Percentiles rank a stretch among this genome's conserved stretches.
These are phyloP conservation scores for Penicillium sp. DNA, from an alignment of 2,329 filamentous ascomycete species.

Conservation along the genomic window DNA sequence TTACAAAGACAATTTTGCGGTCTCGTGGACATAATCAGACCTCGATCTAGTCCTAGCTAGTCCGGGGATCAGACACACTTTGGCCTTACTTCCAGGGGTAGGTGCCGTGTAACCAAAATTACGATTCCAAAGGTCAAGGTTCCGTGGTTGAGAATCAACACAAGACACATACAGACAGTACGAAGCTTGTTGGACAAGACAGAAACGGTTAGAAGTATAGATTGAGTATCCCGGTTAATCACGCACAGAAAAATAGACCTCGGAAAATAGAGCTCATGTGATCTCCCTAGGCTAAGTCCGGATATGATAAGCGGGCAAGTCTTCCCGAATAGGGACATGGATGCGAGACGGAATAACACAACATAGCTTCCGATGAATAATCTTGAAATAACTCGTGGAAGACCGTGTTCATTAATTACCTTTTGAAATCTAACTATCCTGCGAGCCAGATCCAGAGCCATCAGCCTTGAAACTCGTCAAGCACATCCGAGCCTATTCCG, in stretches of 20 bases:
- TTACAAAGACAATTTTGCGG: neutral
- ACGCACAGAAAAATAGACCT: no score
- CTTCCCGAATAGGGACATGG: neutral
- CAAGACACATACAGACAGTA: neutral
- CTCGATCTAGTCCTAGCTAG: neutral
- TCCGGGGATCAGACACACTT: neutral
- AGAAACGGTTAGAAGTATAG: no score
- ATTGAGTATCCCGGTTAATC: no score
- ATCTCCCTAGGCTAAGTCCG: neutral
- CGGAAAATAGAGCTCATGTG: neutral
- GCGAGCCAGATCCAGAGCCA: no score
- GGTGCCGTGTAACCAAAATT: neutral
- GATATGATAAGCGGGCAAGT: neutral
- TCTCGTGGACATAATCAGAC: neutral
- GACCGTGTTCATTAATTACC: no score
- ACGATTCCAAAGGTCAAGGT: neutral
- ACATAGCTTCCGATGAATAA: no score
- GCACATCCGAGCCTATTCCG: no score
- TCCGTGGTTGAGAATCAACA: neutral
- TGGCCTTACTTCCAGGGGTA: conserved; percentile 1
- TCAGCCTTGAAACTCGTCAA: no score
- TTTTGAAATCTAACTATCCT: no score
- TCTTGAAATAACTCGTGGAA: no score
- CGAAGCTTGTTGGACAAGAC: neutral
- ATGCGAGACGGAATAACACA: neutral